phyloP scores from a whole-genome alignment of 495 filamentous ascomycete genomes.

The Penicillium coffeae region DNA sequence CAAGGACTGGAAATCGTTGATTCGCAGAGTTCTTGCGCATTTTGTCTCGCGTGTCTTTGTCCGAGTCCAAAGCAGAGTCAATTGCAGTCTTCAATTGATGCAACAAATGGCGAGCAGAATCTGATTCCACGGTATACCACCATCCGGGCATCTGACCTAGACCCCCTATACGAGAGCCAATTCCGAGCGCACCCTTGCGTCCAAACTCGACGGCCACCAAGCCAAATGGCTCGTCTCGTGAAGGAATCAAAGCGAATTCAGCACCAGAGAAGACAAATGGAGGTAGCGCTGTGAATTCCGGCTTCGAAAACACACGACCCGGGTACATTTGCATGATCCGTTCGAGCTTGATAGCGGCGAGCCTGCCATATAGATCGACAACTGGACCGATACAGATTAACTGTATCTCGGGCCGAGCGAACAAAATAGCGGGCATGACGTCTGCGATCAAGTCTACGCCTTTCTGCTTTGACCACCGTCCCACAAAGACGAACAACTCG shows the following conservation, averaged over 20 bases:
- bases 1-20: conserved; percentile 70
- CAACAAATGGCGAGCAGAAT: conserved; percentile 62
- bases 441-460: conserved; percentile 76
- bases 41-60: conserved; percentile 51
- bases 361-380: conserved; percentile 75
- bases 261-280: conserved; percentile 75
- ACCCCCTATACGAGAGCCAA: conserved; percentile 62
- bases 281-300: conserved; percentile 70
- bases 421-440: conserved; percentile 66
- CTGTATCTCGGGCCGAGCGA: conserved; percentile 62
- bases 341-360: conserved; percentile 69
- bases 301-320: conserved; percentile 69
- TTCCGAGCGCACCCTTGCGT: conserved; percentile 70
- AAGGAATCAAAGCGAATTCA: conserved; percentile 78
- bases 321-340: conserved; percentile 71
- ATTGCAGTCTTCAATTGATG: conserved; percentile 73
- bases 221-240: conserved; percentile 75
- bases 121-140: conserved; percentile 69
- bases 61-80: conserved; percentile 60
- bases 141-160: conserved; percentile 78
- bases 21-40: conserved; percentile 76
- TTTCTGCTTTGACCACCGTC: conserved; percentile 76
- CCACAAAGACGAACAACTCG: conserved; percentile 75
- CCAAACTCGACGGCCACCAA: conserved; percentile 81
- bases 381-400: conserved; percentile 69